phyloP scores from a whole-genome alignment of 345 rosid species.

The rapeseed (Brassica napus) region Da-Ae NC_063442.1:648001-648500 shows the following conservation, averaged over 20 bases:
- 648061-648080: background rate
- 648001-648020: conserved; percentile 3
- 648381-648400: conserved; percentile 56
- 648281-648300: background rate
- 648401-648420: conserved; percentile 69
- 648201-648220: background rate
- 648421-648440: conserved; percentile 39
- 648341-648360: background rate
- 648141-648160: background rate
- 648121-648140: background rate
- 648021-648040: conserved; percentile 26
- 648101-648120: background rate
- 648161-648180: background rate
- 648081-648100: conserved; percentile 8
- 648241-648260: background rate
- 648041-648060: conserved; percentile 24
- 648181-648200: background rate
- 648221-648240: background rate
- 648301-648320: background rate
- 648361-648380: background rate
- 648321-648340: background rate
- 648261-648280: background rate
- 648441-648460: conserved; percentile 73
- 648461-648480: conserved; percentile 27
- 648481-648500: conserved; percentile 30